These are phyloP conservation scores for Catharanthus roseus DNA, from an alignment of 257 asterid genomes.

Conservation along the genomic window DNA sequence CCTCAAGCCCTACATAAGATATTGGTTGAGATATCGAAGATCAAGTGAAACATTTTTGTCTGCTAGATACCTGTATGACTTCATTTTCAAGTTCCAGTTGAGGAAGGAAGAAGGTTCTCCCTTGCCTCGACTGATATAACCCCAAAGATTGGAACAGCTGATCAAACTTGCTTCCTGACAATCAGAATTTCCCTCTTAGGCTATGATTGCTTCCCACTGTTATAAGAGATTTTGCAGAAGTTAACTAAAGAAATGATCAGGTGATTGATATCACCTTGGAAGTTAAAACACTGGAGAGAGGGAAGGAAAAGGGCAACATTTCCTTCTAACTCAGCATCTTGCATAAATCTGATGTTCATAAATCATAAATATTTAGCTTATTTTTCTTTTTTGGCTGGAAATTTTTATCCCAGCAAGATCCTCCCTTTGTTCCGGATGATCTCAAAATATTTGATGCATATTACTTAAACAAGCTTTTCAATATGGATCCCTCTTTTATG, in stretches of 20 bases:
- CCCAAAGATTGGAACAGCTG: neutral
- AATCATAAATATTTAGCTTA: too few relatives aligned
- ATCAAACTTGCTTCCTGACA: conserved; percentile 4
- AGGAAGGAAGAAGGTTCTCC: too few relatives aligned
- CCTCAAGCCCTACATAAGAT: conserved; percentile 89
- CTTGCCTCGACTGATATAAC: neutral
- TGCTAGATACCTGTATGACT: too few relatives aligned
- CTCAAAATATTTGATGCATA: too few relatives aligned
- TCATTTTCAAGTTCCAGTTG: neutral
- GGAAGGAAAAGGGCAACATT: neutral
- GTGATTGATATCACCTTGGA: neutral
- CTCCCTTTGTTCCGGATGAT: too few relatives aligned
- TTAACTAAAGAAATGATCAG: neutral
- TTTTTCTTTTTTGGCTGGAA: too few relatives aligned
- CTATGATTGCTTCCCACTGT: neutral
- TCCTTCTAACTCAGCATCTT: neutral
- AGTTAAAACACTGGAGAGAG: neutral
- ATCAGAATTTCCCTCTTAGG: neutral
- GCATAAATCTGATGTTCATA: neutral
- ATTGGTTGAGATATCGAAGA: conserved; percentile 71
- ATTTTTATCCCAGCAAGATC: too few relatives aligned
- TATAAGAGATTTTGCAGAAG: conserved; percentile 1
- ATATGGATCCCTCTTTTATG: too few relatives aligned
- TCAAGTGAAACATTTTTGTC: conserved; percentile 27
- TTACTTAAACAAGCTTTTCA: too few relatives aligned